Conservation (phyloP, 495 filamentous ascomycete species). For the Aspergillus bridgeri region DNA sequence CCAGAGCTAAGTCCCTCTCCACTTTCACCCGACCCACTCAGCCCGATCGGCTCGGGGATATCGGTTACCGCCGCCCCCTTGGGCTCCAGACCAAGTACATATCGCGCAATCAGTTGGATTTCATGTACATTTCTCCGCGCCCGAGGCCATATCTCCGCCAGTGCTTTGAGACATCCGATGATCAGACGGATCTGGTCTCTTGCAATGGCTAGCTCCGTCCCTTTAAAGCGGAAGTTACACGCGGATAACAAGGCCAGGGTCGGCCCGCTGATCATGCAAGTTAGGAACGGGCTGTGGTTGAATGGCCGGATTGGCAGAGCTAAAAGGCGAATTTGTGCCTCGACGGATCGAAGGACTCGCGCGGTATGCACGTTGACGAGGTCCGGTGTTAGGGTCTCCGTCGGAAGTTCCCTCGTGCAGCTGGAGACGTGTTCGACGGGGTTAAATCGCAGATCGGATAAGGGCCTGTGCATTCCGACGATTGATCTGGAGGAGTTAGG, state of each 20-base stretch:
- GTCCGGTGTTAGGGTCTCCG: slow-evolving; percentile 23
- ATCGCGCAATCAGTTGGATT: slow-evolving; percentile 69
- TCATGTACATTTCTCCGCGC: slow-evolving; percentile 69
- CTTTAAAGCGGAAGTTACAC: slow-evolving; percentile 22
- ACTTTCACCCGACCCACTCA: background rate
- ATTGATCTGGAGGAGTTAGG: slow-evolving; percentile 17
- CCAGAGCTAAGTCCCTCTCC: background rate
- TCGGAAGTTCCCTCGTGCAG: slow-evolving; percentile 26
- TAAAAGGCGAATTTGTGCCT: slow-evolving; percentile 28
- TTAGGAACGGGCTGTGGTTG: slow-evolving; percentile 28
- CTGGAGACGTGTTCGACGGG: slow-evolving; percentile 26
- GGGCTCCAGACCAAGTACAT: slow-evolving; percentile 29
- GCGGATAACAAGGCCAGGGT: slow-evolving; percentile 29
- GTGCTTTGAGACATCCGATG: slow-evolving; percentile 29
- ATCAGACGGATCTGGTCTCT: slow-evolving; percentile 33
- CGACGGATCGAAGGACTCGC: slow-evolving; percentile 22
- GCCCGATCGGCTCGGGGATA: background rate
- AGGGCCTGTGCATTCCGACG: slow-evolving; percentile 30
- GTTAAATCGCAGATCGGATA: slow-evolving; percentile 31
- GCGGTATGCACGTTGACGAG: slow-evolving; percentile 23
- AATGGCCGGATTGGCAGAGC: slow-evolving; percentile 24
- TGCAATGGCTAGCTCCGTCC: slow-evolving; percentile 21
- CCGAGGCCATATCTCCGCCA: slow-evolving; percentile 28
- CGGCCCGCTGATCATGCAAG: slow-evolving; percentile 32
- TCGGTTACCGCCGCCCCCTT: background rate